A percentile compares a stretch with the other conserved stretches of the same genome.
These are phyloP conservation scores for Globisporangium canariense DNA, from an alignment of 352 stramenopile genomes.

Conservation along the genomic window DNA sequence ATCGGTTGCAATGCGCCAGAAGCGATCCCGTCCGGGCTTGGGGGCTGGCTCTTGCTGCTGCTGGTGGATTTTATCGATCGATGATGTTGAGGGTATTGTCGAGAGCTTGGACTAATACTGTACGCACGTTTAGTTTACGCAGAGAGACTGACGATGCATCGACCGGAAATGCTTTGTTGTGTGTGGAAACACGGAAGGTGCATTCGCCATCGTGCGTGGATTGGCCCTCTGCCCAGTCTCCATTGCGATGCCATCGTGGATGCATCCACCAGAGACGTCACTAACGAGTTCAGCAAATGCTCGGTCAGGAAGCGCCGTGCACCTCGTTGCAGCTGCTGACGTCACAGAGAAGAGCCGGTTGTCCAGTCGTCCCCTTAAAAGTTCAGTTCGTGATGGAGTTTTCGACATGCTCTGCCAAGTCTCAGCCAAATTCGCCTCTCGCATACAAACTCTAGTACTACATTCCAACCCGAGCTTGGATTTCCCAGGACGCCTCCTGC, in stretches of 20 bases:
- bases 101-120: too few relatives aligned
- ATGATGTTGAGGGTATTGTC: too few relatives aligned
- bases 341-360: constrained; percentile 7
- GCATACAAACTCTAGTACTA: background rate
- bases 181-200: background rate
- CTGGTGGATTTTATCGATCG: too few relatives aligned
- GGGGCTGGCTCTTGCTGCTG: too few relatives aligned
- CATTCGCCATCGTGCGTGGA: background rate
- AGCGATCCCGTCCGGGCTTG: too few relatives aligned
- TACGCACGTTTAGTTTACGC: too few relatives aligned
- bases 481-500: background rate
- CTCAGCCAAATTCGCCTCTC: background rate
- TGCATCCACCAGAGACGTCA: background rate
- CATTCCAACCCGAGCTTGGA: background rate
- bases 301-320: too few relatives aligned
- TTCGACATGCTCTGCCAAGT: background rate
- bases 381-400: constrained; percentile 3
- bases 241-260: background rate
- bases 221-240: background rate
- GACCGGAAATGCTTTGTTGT: too few relatives aligned
- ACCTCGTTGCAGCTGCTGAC: background rate
- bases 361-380: background rate
- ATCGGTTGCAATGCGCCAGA: too few relatives aligned
- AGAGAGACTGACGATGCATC: too few relatives aligned
- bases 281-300: background rate